These are phyloP conservation scores for Metarhizium guizhouense DNA, from an alignment of 2,329 filamentous ascomycete species.

Conservation along the genomic window DNA sequence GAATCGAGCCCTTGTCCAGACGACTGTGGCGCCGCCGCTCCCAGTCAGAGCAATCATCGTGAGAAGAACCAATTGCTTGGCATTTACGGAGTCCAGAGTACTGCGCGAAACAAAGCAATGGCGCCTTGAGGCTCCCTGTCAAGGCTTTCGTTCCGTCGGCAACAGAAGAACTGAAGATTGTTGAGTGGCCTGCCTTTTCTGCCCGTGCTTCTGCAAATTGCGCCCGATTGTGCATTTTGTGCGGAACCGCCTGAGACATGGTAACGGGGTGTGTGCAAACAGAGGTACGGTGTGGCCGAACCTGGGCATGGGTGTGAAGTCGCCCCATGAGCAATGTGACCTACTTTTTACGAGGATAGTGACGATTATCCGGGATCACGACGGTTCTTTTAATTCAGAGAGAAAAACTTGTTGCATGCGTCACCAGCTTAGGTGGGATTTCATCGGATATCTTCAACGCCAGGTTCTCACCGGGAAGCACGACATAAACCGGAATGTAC, in stretches of 20 bases:
- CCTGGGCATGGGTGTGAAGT: background rate
- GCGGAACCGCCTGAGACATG: background rate
- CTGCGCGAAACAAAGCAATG: too few relatives aligned
- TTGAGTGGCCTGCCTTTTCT: background rate
- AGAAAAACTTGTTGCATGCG: too few relatives aligned
- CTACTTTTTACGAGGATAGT: too few relatives aligned
- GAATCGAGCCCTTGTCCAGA: background rate
- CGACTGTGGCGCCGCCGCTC: background rate
- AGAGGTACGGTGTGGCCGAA: background rate
- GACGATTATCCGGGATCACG: too few relatives aligned
- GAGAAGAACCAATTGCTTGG: background rate
- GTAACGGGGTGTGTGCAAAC: background rate
- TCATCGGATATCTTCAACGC: background rate
- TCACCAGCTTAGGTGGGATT: background rate
- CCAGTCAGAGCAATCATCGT: background rate
- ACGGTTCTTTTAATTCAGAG: too few relatives aligned
- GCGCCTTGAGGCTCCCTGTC: too few relatives aligned
- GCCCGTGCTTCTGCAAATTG: background rate
- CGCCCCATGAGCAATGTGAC: too few relatives aligned
- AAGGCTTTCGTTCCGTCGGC: too few relatives aligned
- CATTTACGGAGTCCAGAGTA: background rate
- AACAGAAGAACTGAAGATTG: too few relatives aligned
- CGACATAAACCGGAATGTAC: background rate
- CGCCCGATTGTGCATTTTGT: background rate
- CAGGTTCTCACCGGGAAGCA: background rate